Base-by-base conservation (phyloP, 805 yeast species). In the Starmerella apicola region DNA sequence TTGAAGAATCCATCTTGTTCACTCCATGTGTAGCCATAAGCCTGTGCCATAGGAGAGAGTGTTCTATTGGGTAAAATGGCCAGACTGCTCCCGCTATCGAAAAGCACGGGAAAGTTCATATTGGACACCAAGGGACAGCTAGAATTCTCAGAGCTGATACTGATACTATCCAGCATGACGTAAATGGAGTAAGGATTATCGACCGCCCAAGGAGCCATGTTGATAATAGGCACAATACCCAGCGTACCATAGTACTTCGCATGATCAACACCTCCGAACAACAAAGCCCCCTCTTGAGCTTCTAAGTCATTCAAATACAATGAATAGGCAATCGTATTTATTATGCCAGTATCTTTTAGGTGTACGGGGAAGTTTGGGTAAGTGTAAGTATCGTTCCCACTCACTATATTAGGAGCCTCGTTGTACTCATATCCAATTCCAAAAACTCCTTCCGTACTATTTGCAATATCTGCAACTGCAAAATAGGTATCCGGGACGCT, bases 381-480 rank as follows among this genome's bases (percentile, higher is more conserved):
- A 15, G 17, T 41, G 42, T 26, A 36, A 6, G 44, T 36, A 9
- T 38, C 49, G n/a, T 48, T 36, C 17, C 37, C 29, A 36, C 27
- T 32, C 34, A 32, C 32, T 13, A 19, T 19, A 16, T 42, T 34
- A 5, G 53, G 44, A 8, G 59, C 55, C 46, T 58, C 65, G 28
- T 51, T 48, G 7, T 48, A 49, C 3, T 45, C 38, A 36, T 54
- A 54, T 6, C 64, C 64, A n/a, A 62, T 53, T 20, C 66, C 66
- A 44, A 81, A 59, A 20, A 82, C 88, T 41, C 84, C 84, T 49
- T 66, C 58, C 3, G 70, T 56, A 4, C 85, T 75, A 44, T 74
- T 71, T 1, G 85, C 68, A 31, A 58, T 55, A 53, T 73, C 74
- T 3, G 79, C 84, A n/a, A 81, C 72, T 1, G 86, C 94, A 57